phyloP scores from a whole-genome alignment of 1,139 yeast species.

The Geotrichum restrictum region DNA sequence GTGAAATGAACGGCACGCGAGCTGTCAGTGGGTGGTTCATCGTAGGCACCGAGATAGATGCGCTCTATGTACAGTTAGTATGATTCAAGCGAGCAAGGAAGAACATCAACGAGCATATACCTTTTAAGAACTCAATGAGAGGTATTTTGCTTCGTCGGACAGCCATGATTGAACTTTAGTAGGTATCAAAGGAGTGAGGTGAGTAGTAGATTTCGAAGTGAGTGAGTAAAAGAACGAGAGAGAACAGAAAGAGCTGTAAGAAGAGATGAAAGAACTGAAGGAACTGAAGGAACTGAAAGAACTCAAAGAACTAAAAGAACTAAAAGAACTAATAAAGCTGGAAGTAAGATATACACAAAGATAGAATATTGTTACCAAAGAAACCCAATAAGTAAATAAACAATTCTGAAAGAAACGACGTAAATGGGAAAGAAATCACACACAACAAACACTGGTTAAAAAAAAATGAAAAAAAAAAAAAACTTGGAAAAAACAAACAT shows the following conservation, averaged over 20 bases:
- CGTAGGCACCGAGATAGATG: conserved; percentile 87
- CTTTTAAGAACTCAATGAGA: conserved; percentile 37
- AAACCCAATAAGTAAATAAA: neutral
- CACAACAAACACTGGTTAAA: too few species aligned
- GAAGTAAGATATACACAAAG: too few species aligned
- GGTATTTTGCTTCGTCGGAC: conserved; percentile 29
- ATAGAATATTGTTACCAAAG: neutral
- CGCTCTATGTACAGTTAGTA: conserved; percentile 49
- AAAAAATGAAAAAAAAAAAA: too few species aligned
- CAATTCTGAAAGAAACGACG: too few species aligned
- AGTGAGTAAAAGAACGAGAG: neutral
- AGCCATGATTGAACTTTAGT: neutral
- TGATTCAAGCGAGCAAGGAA: neutral
- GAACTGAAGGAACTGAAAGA: neutral
- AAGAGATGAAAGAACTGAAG: neutral
- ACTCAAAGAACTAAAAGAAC: neutral
- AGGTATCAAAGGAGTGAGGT: neutral
- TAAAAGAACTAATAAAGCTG: neutral
- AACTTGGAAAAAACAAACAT: too few species aligned
- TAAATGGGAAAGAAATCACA: too few species aligned
- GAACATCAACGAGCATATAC: neutral
- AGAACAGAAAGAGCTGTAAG: neutral
- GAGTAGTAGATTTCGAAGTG: neutral
- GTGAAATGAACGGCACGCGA: conserved; percentile 79
- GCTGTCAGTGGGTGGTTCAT: conserved; percentile 71